These are phyloP conservation scores for Claviceps fusiformis DNA, from an alignment of 2,329 filamentous ascomycete species.

Conservation along the genomic window DNA sequence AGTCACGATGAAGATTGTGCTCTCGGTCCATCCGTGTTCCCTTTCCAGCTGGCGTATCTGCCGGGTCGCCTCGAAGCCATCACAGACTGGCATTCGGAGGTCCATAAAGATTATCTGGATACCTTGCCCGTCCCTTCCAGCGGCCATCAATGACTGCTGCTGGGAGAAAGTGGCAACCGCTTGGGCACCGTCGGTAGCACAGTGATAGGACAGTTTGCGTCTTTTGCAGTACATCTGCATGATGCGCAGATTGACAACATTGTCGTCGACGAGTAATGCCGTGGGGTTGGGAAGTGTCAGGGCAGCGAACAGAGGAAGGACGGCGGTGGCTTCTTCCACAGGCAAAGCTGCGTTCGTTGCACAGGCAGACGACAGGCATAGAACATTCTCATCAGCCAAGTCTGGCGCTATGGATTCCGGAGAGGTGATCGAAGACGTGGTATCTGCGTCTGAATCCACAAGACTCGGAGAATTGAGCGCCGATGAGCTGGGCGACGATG, in stretches of 20 bases:
- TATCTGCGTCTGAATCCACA: neutral
- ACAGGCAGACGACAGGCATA: neutral
- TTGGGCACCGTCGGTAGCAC: constrained; percentile 29
- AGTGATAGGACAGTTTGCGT: constrained; percentile 25
- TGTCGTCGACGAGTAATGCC: constrained; percentile 32
- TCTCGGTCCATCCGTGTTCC: constrained; percentile 4
- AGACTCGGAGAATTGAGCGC: neutral
- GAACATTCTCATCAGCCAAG: neutral
- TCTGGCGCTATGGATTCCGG: neutral
- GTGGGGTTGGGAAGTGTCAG: constrained; percentile 7
- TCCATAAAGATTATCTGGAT: constrained; percentile 17
- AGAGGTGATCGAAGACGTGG: neutral
- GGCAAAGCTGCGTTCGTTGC: neutral
- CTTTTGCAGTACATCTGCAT: constrained; percentile 32
- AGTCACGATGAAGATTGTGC: constrained; percentile 15
- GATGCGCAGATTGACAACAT: constrained; percentile 33
- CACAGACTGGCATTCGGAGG: constrained; percentile 17
- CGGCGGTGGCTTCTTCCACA: neutral
- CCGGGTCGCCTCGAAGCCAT: constrained; percentile 15
- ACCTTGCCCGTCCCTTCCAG: constrained; percentile 1
- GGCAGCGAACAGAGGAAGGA: neutral
- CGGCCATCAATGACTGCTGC: constrained; percentile 8
- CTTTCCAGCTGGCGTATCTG: constrained; percentile 14
- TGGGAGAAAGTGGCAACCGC: constrained; percentile 22
- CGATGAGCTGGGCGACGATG: neutral